Evolutionary conservation across 768 basidiomycete genomes (phyloP).

Genomic region (Lyophyllum shimeji): DNA sequence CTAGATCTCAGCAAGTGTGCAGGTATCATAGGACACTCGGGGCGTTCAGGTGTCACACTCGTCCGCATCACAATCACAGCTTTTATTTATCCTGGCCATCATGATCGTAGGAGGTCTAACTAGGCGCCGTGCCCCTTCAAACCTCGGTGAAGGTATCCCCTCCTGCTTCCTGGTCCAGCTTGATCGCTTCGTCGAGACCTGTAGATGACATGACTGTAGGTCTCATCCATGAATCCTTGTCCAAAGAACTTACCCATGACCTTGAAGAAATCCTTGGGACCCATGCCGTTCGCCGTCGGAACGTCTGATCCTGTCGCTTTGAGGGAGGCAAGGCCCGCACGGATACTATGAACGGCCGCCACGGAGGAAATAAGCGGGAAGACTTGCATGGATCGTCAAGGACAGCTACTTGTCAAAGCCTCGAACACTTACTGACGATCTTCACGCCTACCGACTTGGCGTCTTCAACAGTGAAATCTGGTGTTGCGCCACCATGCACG

Average conservation of each 20-base stretch:
- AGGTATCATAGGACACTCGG: too few relatives aligned
- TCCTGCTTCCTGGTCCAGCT: slow-evolving; percentile 15
- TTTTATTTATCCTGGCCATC: too few relatives aligned
- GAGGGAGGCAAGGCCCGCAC: slow-evolving; percentile 44
- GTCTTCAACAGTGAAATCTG: slow-evolving; percentile 47
- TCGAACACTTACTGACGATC: slow-evolving; percentile 30
- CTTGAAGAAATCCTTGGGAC: slow-evolving; percentile 51
- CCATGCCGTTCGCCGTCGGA: slow-evolving; percentile 38
- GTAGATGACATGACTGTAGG: neutral
- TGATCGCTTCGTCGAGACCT: slow-evolving; percentile 25
- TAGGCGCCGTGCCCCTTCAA: neutral
- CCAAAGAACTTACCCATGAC: slow-evolving; percentile 38
- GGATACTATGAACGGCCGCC: slow-evolving; percentile 48
- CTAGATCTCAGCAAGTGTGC: too few relatives aligned
- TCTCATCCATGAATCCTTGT: too few relatives aligned
- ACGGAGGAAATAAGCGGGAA: slow-evolving; percentile 49
- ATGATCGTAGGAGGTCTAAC: too few relatives aligned
- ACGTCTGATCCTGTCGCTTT: slow-evolving; percentile 52
- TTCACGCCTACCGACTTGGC: slow-evolving; percentile 46
- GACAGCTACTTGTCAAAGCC: neutral
- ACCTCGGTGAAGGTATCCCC: slow-evolving; percentile 12
- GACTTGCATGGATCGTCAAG: slow-evolving; percentile 25
- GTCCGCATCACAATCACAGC: too few relatives aligned
- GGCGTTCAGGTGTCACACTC: too few relatives aligned
- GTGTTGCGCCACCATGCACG: slow-evolving; percentile 50